Conservation (phyloP, 352 stramenopile genomes). For the Blastocystis sp. region DNA sequence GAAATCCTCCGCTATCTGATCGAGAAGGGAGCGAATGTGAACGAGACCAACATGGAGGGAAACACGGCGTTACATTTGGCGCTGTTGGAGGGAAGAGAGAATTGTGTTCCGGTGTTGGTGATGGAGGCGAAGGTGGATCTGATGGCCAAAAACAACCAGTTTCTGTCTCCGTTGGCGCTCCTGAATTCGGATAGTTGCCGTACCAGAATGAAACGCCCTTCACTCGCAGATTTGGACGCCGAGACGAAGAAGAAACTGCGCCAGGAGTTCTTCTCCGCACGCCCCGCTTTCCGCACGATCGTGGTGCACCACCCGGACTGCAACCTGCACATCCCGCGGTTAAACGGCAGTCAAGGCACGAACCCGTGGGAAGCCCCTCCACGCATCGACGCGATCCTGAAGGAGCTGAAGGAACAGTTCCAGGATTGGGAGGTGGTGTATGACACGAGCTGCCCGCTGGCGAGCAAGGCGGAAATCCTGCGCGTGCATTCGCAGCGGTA, state of each 20-base stretch:
- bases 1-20: conserved; percentile 66
- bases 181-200: conserved; percentile 57
- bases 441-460: conserved; percentile 79
- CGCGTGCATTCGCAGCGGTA: conserved; percentile 83
- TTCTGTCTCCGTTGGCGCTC: conserved; percentile 66
- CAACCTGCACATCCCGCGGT: conserved; percentile 77
- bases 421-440: conserved; percentile 77
- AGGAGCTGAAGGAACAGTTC: conserved; percentile 70
- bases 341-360: conserved; percentile 70
- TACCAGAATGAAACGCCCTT: background rate
- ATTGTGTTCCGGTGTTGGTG: conserved; percentile 43
- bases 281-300: conserved; percentile 78
- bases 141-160: conserved; percentile 68
- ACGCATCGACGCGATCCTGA: conserved; percentile 80
- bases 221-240: conserved; percentile 20
- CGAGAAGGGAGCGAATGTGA: conserved; percentile 33
- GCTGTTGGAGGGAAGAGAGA: conserved; percentile 34
- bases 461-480: conserved; percentile 78
- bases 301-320: conserved; percentile 85
- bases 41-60: conserved; percentile 63
- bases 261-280: conserved; percentile 66
- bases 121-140: conserved; percentile 33
- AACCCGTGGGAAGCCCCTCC: conserved; percentile 83
- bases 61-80: conserved; percentile 72
- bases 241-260: conserved; percentile 46